Conservation (phyloP, 1,284 basidiomycete species). For the Grifola frondosa region DNA sequence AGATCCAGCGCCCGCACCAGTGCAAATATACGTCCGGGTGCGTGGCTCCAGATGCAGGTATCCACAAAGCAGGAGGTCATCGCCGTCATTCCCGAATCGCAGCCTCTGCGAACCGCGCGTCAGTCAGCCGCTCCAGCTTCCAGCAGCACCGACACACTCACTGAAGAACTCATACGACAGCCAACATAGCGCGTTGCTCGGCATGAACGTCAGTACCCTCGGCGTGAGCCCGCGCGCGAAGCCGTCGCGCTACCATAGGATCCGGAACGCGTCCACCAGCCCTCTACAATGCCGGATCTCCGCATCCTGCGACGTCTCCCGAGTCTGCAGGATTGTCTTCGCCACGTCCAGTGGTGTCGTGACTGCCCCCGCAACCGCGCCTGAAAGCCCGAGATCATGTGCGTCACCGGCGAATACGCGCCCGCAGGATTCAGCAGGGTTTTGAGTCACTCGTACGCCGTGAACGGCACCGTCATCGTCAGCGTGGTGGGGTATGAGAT, state of each 20-base stretch:
- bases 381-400: slow-evolving; percentile 90
- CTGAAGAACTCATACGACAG: slow-evolving; percentile 95
- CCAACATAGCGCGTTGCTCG: slow-evolving; percentile 97
- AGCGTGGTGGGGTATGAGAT: slow-evolving; percentile 97
- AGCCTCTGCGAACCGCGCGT: slow-evolving; percentile 46
- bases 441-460: slow-evolving; percentile 93
- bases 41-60: background rate
- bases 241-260: slow-evolving; percentile 87
- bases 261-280: slow-evolving; percentile 85
- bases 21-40: background rate
- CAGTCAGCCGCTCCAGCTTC: background rate
- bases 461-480: slow-evolving; percentile 95
- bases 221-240: slow-evolving; percentile 88
- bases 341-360: slow-evolving; percentile 98
- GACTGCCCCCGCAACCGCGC: slow-evolving; percentile 90
- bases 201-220: slow-evolving; percentile 91
- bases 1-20: background rate
- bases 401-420: slow-evolving; percentile 86
- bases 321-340: slow-evolving; percentile 93
- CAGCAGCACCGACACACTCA: slow-evolving; percentile 45
- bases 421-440: slow-evolving; percentile 81
- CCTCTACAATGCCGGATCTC: slow-evolving; percentile 83
- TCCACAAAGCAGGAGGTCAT: too few relatives aligned
- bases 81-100: slow-evolving; percentile 67
- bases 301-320: slow-evolving; percentile 80